These are phyloP conservation scores for Gastrolobium villosum DNA, from an alignment of 306 rosid species.

Conservation along the genomic window DNA sequence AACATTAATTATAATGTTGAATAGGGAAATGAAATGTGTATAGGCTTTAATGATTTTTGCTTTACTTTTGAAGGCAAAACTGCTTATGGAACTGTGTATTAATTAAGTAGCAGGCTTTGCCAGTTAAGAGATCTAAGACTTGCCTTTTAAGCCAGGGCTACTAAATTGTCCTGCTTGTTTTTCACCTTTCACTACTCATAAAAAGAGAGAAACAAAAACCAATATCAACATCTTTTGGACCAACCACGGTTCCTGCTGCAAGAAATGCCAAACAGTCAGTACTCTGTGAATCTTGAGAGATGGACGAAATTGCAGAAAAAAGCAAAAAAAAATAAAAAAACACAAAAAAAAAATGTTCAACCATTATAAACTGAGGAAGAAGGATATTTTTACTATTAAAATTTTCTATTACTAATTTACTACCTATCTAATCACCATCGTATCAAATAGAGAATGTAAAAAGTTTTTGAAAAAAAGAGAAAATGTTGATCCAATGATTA, in stretches of 20 bases:
- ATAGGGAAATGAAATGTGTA: slow-evolving; percentile 56
- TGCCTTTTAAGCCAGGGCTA: slow-evolving; percentile 54
- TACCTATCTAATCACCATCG: too few relatives aligned
- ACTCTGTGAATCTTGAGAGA: background rate
- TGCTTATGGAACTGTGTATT: slow-evolving; percentile 57
- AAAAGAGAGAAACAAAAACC: slow-evolving; percentile 20
- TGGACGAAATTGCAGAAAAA: background rate
- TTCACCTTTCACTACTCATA: slow-evolving; percentile 44
- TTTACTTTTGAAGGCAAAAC: slow-evolving; percentile 59
- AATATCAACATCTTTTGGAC: slow-evolving; percentile 49
- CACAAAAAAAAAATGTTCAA: background rate
- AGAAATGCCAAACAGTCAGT: background rate
- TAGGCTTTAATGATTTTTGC: slow-evolving; percentile 65
- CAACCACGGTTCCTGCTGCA: slow-evolving; percentile 49
- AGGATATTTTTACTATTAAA: too few relatives aligned
- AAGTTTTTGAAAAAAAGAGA: too few relatives aligned
- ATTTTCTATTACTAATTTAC: too few relatives aligned
- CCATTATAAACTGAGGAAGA: too few relatives aligned
- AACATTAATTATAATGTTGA: slow-evolving; percentile 51
- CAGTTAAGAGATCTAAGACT: slow-evolving; percentile 54
- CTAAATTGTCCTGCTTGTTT: slow-evolving; percentile 30
- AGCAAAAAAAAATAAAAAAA: background rate
- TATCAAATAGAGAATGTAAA: too few relatives aligned
- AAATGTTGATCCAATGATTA: too few relatives aligned
- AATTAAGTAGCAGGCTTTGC: slow-evolving; percentile 57